phyloP scores from a whole-genome alignment of 2,329 filamentous ascomycete genomes.

The Aspergillus ochraceus region DNA sequence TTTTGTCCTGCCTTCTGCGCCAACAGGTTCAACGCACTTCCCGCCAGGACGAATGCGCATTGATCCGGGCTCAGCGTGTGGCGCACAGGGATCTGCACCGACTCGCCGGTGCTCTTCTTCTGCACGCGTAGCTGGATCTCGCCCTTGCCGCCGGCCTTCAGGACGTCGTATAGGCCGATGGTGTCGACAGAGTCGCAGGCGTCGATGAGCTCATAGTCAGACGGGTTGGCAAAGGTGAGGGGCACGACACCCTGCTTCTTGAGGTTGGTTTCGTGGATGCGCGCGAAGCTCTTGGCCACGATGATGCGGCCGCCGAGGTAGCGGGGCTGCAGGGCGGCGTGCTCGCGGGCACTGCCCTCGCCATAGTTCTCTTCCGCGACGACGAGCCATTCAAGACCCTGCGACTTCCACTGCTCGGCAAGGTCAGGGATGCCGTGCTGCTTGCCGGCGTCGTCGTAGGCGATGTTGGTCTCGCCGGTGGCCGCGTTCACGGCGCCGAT shows the following conservation, averaged over 20 bases:
- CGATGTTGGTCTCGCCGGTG: slow-evolving; percentile 88
- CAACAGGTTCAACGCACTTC: slow-evolving; percentile 88
- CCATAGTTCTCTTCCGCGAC: slow-evolving; percentile 98
- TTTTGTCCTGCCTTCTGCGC: slow-evolving; percentile 47
- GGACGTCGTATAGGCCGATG: slow-evolving; percentile 78
- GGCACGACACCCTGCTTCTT: slow-evolving; percentile 98
- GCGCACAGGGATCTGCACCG: slow-evolving; percentile 71
- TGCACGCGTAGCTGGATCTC: slow-evolving; percentile 21
- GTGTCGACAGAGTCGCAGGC: slow-evolving; percentile 84
- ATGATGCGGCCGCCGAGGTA: slow-evolving; percentile 85
- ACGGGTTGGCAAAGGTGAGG: slow-evolving; percentile 83
- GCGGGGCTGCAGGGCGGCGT: slow-evolving; percentile 86
- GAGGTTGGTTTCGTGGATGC: slow-evolving; percentile 92
- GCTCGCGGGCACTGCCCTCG: slow-evolving; percentile 84
- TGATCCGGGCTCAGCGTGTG: slow-evolving; percentile 90
- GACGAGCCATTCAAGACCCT: slow-evolving; percentile 80
- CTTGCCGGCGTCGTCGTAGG: slow-evolving; percentile 80
- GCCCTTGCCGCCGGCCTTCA: slow-evolving; percentile 45
- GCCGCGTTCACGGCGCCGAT: slow-evolving; percentile 92
- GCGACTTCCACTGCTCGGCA: slow-evolving; percentile 76
- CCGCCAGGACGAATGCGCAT: slow-evolving; percentile 86
- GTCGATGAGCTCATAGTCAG: slow-evolving; percentile 79
- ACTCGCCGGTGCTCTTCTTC: slow-evolving; percentile 54
- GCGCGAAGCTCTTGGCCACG: slow-evolving; percentile 81
- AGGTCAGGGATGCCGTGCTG: slow-evolving; percentile 81